Conservation (phyloP, 169 alveolate genomes). For the Plasmodium vivax region DNA sequence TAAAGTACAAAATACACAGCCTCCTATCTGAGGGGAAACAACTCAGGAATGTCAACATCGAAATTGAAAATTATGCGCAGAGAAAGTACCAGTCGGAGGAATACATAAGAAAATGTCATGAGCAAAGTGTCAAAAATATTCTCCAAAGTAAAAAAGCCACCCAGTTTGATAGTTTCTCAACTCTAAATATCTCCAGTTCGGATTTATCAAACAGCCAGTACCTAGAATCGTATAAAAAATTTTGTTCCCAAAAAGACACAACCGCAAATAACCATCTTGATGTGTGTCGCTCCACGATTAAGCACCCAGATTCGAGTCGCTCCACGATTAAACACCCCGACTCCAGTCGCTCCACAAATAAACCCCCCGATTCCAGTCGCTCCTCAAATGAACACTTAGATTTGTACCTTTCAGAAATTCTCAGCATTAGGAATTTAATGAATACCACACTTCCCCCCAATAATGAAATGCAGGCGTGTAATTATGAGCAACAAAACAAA, state of each 20-base stretch:
- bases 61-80: constrained; percentile 54
- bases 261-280: neutral
- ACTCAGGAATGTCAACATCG: constrained; percentile 70
- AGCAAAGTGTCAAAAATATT: neutral
- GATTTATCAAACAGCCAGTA: constrained; percentile 7
- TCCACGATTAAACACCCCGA: neutral
- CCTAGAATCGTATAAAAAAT: neutral
- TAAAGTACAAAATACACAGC: constrained; percentile 79
- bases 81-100: neutral
- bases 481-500: neutral
- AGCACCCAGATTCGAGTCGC: no score
- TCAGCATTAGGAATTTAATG: neutral
- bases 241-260: neutral
- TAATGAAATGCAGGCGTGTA: neutral
- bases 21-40: constrained; percentile 79
- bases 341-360: neutral
- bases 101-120: neutral
- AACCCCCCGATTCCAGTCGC: neutral
- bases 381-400: neutral
- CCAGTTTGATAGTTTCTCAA: neutral
- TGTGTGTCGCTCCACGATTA: neutral
- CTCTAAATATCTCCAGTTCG: neutral
- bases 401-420: neutral
- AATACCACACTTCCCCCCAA: neutral
- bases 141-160: neutral